Evolutionary conservation across 768 basidiomycete species (phyloP).

Genomic region (Serendipita sp.): DNA sequence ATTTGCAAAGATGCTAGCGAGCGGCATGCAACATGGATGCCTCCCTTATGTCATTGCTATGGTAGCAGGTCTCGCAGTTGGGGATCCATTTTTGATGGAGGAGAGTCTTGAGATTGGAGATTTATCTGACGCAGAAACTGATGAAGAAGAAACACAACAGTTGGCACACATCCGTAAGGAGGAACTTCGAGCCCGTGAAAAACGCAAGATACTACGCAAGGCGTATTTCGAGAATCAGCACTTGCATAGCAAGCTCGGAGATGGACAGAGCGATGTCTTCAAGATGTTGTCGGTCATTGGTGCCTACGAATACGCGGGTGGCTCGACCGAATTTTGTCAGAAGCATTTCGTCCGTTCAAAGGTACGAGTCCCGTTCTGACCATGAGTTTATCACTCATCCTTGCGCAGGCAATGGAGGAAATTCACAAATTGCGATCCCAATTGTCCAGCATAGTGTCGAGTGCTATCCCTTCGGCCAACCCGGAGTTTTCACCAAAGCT

Average conservation of each 20-base stretch:
- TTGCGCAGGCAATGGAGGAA: slow-evolving; percentile 84
- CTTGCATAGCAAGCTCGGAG: slow-evolving; percentile 69
- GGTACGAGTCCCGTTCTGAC: slow-evolving; percentile 27
- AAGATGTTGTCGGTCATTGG: slow-evolving; percentile 85
- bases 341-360: slow-evolving; percentile 85
- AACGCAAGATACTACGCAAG: slow-evolving; percentile 44
- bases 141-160: slow-evolving; percentile 15
- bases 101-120: slow-evolving; percentile 27
- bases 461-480: slow-evolving; percentile 55
- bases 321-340: slow-evolving; percentile 62
- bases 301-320: slow-evolving; percentile 86
- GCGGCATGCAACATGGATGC: slow-evolving; percentile 72
- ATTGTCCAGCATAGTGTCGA: slow-evolving; percentile 66
- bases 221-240: slow-evolving; percentile 72
- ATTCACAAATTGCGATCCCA: slow-evolving; percentile 90
- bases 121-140: not conserved
- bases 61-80: slow-evolving; percentile 82
- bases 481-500: slow-evolving; percentile 49
- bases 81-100: slow-evolving; percentile 89
- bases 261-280: slow-evolving; percentile 70
- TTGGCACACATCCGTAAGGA: slow-evolving; percentile 33
- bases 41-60: slow-evolving; percentile 83
- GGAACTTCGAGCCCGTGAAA: slow-evolving; percentile 37
- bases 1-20: slow-evolving; percentile 90
- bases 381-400: not conserved